phyloP scores from a whole-genome alignment of 176 grass and related monocot genomes.

The Coix lacrymajobi region DNA sequence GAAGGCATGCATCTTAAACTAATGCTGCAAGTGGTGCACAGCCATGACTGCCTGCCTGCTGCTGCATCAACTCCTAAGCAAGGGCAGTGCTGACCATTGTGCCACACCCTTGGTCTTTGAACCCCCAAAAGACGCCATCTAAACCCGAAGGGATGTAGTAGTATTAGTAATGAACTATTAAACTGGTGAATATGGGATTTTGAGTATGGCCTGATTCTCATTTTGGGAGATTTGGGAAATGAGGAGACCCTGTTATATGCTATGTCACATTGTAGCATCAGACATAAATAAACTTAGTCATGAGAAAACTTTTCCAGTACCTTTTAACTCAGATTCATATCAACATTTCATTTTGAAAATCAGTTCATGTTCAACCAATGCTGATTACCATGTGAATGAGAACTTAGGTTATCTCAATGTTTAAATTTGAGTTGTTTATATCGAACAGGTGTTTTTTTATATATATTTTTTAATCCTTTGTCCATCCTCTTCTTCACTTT shows the following conservation, averaged over 20 bases:
- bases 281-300: background rate
- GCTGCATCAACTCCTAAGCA: background rate
- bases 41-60: background rate
- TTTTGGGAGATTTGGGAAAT: background rate
- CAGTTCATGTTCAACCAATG: background rate
- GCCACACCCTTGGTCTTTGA: background rate
- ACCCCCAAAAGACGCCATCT: background rate
- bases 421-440: background rate
- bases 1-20: background rate
- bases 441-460: background rate
- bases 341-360: background rate
- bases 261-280: background rate
- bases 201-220: background rate
- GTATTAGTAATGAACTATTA: background rate
- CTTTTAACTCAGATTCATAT: background rate
- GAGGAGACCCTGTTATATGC: background rate
- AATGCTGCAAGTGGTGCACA: background rate
- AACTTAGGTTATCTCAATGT: background rate
- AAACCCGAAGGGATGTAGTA: background rate
- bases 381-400: background rate
- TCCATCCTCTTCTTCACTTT: background rate
- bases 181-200: background rate
- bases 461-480: background rate
- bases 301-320: background rate
- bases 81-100: background rate